Evolutionary conservation across 331 rosid species (phyloP).

Genomic region (Acacia concinna): DNA sequence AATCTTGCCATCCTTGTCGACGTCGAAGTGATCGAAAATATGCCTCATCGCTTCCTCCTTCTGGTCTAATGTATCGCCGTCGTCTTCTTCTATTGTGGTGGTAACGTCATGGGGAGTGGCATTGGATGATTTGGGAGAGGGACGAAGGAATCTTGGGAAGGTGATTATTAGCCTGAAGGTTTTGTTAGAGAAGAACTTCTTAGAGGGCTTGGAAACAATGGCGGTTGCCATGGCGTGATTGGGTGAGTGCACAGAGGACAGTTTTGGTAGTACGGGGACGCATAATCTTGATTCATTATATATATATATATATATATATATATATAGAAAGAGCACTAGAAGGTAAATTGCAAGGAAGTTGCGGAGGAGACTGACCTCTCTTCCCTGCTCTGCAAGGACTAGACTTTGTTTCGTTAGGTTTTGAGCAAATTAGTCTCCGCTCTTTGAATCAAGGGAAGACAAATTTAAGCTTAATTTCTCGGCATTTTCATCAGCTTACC

Average conservation of each 20-base stretch:
- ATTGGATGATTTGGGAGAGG: slow-evolving; percentile 15
- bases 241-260: not conserved
- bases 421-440: not conserved
- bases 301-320: not conserved
- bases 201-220: slow-evolving; percentile 33
- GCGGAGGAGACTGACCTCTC: slow-evolving; percentile 20
- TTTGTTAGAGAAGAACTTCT: not conserved
- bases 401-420: not conserved
- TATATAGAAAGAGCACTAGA: not conserved
- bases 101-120: not conserved
- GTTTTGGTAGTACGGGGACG: not conserved
- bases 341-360: slow-evolving; percentile 32
- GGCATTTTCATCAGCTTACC: slow-evolving; percentile 4
- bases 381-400: not conserved
- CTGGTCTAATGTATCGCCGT: not conserved
- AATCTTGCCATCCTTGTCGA: slow-evolving; percentile 50
- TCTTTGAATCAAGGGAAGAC: not conserved
- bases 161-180: slow-evolving; percentile 21
- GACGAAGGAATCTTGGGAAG: slow-evolving; percentile 28
- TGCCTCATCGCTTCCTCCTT: slow-evolving; percentile 14
- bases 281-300: not conserved
- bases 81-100: slow-evolving; percentile 9
- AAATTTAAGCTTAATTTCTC: not conserved
- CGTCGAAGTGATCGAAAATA: slow-evolving; percentile 49
- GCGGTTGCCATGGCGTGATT: slow-evolving; percentile 29